phyloP scores from a whole-genome alignment of 805 yeast species.

The Starmerella kuoi region DNA sequence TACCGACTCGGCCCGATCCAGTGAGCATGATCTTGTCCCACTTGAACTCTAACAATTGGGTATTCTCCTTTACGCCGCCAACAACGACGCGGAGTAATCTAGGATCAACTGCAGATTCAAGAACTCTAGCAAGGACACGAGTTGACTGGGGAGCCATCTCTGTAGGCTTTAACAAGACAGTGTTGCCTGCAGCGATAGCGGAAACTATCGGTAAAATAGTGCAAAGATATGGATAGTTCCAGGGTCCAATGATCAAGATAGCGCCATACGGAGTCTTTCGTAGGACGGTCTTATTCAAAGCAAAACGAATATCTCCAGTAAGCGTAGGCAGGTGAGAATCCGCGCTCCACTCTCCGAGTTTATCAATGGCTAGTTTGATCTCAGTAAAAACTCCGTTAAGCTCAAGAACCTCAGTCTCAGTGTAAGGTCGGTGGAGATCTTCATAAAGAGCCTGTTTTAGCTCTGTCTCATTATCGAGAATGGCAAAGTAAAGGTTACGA shows the following conservation, averaged over 20 bases:
- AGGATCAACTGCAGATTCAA: conserved; percentile 43
- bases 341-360: conserved; percentile 49
- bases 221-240: conserved; percentile 65
- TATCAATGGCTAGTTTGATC: conserved; percentile 44
- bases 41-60: conserved; percentile 45
- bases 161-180: conserved; percentile 62
- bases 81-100: conserved; percentile 50
- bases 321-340: conserved; percentile 31
- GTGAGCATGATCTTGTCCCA: conserved; percentile 81
- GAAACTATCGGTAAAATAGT: conserved; percentile 56
- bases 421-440: conserved; percentile 56
- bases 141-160: conserved; percentile 60
- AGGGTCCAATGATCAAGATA: conserved; percentile 63
- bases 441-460: conserved; percentile 45
- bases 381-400: conserved; percentile 41
- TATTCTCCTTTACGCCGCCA: conserved; percentile 60
- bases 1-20: conserved; percentile 68
- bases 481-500: conserved; percentile 50
- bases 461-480: conserved; percentile 45
- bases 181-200: conserved; percentile 78
- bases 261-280: conserved; percentile 41
- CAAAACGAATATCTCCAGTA: conserved; percentile 22
- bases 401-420: conserved; percentile 56
- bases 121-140: conserved; percentile 41
- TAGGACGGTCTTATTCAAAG: conserved; percentile 14